Evolutionary conservation across 1,284 basidiomycete genomes (phyloP).

Genomic region (Ganoderma lucidum): DNA sequence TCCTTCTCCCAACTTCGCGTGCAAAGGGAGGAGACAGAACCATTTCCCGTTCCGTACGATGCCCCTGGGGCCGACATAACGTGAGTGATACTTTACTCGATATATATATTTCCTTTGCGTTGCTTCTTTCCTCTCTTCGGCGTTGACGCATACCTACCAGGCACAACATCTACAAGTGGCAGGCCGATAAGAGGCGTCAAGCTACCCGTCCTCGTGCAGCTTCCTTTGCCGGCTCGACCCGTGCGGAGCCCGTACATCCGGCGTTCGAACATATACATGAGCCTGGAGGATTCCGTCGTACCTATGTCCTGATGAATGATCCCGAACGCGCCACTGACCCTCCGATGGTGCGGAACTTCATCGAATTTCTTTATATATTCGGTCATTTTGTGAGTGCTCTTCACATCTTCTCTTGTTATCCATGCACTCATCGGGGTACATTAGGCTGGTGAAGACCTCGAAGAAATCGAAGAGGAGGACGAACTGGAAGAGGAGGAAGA

Average conservation of each 20-base stretch:
- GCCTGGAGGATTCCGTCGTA: constrained; percentile 92
- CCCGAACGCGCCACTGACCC: constrained; percentile 73
- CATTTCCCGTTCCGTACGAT: constrained; percentile 87
- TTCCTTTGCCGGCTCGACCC: constrained; percentile 72
- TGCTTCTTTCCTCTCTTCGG: neutral
- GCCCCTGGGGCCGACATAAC: constrained; percentile 90
- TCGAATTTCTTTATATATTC: constrained; percentile 92
- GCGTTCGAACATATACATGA: constrained; percentile 91
- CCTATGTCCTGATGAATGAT: constrained; percentile 79
- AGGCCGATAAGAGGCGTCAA: constrained; percentile 73
- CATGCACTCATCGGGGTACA: constrained; percentile 6
- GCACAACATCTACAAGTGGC: constrained; percentile 96
- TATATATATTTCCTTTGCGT: neutral
- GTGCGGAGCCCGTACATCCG: constrained; percentile 59
- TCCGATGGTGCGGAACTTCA: constrained; percentile 80
- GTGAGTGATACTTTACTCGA: constrained; percentile 57
- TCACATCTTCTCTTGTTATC: constrained; percentile 9
- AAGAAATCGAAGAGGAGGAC: constrained; percentile 80
- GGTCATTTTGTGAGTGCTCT: constrained; percentile 88
- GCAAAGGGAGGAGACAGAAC: constrained; percentile 61
- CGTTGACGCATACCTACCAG: constrained; percentile 47
- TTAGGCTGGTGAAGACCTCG: constrained; percentile 93
- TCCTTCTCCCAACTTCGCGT: constrained; percentile 44
- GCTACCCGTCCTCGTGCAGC: constrained; percentile 68
- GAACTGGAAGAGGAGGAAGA: constrained; percentile 51